Evolutionary conservation across 495 filamentous ascomycete species (phyloP).

Genomic region (Penicillium ochrochloron): DNA sequence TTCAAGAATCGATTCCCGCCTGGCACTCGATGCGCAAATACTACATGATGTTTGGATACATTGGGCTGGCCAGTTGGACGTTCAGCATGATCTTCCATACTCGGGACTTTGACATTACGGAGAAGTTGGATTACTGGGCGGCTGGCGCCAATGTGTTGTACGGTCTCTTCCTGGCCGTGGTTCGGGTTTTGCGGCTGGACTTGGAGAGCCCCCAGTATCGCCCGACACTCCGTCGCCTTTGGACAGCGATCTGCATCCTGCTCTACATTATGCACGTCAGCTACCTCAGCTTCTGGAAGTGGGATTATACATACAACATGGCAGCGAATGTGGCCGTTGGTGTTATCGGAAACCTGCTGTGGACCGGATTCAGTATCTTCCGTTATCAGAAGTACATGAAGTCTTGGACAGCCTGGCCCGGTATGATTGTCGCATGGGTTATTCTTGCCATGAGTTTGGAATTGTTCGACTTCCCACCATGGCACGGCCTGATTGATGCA

Average conservation of each 20-base stretch:
- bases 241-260: slow-evolving; percentile 71
- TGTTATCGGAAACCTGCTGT: slow-evolving; percentile 78
- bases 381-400: slow-evolving; percentile 70
- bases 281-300: slow-evolving; percentile 82
- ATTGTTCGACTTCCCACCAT: slow-evolving; percentile 88
- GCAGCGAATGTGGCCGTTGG: slow-evolving; percentile 86
- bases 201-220: slow-evolving; percentile 56
- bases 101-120: slow-evolving; percentile 81
- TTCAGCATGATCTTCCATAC: slow-evolving; percentile 92
- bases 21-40: slow-evolving; percentile 77
- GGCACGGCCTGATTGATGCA: slow-evolving; percentile 83
- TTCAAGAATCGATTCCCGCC: slow-evolving; percentile 70
- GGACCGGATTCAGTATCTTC: slow-evolving; percentile 80
- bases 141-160: slow-evolving; percentile 91
- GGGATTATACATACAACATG: slow-evolving; percentile 99
- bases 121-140: slow-evolving; percentile 95
- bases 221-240: slow-evolving; percentile 65
- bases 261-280: slow-evolving; percentile 79
- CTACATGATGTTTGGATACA: slow-evolving; percentile 80
- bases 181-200: slow-evolving; percentile 84
- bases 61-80: slow-evolving; percentile 81
- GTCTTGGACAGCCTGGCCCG: slow-evolving; percentile 88
- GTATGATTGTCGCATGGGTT: slow-evolving; percentile 90
- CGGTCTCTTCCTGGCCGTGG: slow-evolving; percentile 80
- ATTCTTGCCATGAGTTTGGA: slow-evolving; percentile 94